Evolutionary conservation across 2,329 filamentous ascomycete species (phyloP).

Genomic region (Bipolaris oryzae): DNA sequence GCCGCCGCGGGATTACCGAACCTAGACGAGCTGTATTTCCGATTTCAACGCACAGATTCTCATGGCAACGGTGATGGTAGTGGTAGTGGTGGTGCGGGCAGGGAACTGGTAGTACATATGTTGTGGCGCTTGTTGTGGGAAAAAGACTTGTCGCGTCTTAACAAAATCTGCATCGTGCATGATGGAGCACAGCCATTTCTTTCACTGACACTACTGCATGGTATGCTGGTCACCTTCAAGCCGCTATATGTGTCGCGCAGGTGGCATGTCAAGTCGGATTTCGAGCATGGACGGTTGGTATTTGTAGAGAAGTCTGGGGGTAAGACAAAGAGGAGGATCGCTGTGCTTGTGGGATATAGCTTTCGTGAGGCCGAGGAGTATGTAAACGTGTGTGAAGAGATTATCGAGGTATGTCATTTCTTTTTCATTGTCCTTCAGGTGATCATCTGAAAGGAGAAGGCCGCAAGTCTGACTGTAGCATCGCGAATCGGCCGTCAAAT

Average conservation of each 20-base stretch:
- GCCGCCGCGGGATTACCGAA: slow-evolving; percentile 17
- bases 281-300: slow-evolving; percentile 15
- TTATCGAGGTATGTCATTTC: slow-evolving; percentile 9
- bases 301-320: slow-evolving; percentile 9
- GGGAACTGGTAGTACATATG: slow-evolving; percentile 14
- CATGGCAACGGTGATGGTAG: not conserved
- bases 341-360: slow-evolving; percentile 12
- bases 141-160: slow-evolving; percentile 14
- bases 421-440: not conserved
- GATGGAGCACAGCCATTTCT: slow-evolving; percentile 12
- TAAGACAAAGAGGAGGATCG: slow-evolving; percentile 4
- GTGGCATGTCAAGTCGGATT: slow-evolving; percentile 12
- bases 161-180: slow-evolving; percentile 25
- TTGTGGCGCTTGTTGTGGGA: slow-evolving; percentile 23
- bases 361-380: slow-evolving; percentile 14
- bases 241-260: slow-evolving; percentile 5
- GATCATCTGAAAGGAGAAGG: no score
- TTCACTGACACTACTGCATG: slow-evolving; percentile 4
- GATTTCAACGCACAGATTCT: slow-evolving; percentile 6
- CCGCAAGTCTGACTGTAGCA: not conserved
- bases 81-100: not conserved
- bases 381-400: slow-evolving; percentile 10
- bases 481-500: no score
- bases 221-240: slow-evolving; percentile 8
- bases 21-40: slow-evolving; percentile 25